Evolutionary conservation across 176 grass and related monocot genomes (phyloP), one percentile per base, ranked within the genome.

Genomic region (Oryza longistaminata): DNA sequence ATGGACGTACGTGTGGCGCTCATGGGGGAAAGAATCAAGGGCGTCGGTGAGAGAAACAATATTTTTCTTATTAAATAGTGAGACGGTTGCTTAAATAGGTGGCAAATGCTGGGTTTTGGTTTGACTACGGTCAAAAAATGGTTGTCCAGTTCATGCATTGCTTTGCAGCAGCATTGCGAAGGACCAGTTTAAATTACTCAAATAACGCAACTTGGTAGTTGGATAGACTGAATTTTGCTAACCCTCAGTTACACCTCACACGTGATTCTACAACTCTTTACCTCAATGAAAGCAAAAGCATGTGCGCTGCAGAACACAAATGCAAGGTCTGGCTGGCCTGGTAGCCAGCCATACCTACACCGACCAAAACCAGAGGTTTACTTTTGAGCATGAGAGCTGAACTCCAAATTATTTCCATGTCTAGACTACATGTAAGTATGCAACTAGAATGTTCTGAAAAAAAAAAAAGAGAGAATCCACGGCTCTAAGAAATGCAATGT

Each of bases 41-140:
- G 80, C 81, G 85, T 84, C 85, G 75, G 76, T 69, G 82, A 69
- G 76, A 58, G 52, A 75, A 81, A 29, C 2, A 40, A 3, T 42
- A 70, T 24, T 26, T 71, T 75, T 76, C 5, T 68, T 75, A 58
- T 58, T 2, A 76, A 12, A 76, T 14, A 22, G 35, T 3, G 21
- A 31, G 6, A 60, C 49, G 73, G 19, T 84, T 76, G 70, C 81
- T 84, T 81, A 65, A 66, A 55, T 42, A 50, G 33, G 89, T 76
- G 71, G 81, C 89, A 71, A 87, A 70, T 87, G 89, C 75, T 65
- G 71, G 83, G 55, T 27, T 40, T 73, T 52, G 43, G 64, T 74
- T 80, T 70, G 64, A 79, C 75, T 52, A 40, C 25, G 70, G 85
- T 87, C 89, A 84, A 90, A 87, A 80, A 45, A 71, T 83, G 21